Evolutionary conservation across 768 basidiomycete species (phyloP), one percentile per base, ranked within the genome.

Genomic region (Termitomyces sp.): DNA sequence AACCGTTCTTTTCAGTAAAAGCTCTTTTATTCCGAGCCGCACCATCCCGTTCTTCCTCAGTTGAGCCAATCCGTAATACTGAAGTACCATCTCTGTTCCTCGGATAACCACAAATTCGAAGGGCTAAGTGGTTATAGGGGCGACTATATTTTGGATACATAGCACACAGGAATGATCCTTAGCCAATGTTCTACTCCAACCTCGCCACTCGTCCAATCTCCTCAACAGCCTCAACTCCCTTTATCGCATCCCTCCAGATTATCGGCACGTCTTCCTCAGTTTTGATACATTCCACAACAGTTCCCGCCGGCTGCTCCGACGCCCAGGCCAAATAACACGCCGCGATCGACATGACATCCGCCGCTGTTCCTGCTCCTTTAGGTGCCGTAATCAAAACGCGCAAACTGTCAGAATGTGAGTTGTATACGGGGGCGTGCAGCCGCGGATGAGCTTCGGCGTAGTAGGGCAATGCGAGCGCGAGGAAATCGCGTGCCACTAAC

Each of bases 401-500:
- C 2, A 62, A 62, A 40, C 43, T 43, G 26, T 69, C 66, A n/a
- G 32, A 16, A 16, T 9, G 16, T 5, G 24, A 40, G 14, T 26
- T 28, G 16, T 20, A 52, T 41, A 13, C 1, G 10, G 40, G 18
- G 18, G 4, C 20, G 26, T 11, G 3, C 38, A 14, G 1, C 11
- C 26, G 54, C 26, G 64, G 62, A 38, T 56, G 60, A 7, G 62
- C 62, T 55, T 61, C 59, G 3, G 61, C 59, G 49, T 63, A 66
- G 47, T 73, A 68, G 2, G 78, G 78, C 44, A 80, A 60, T 18
- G 72, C 71, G 8, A 77, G 63, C 6, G 69, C 70, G 36, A 81
- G 64, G 62, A 79, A 79, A 59, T 80, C 79, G 26, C 79, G 70
- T 8, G 73, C 76, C 1, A 68, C 67, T 30, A 71, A 61, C 4